Base-by-base conservation (phyloP, 805 yeast species). In the Candida silvatica region DNA sequence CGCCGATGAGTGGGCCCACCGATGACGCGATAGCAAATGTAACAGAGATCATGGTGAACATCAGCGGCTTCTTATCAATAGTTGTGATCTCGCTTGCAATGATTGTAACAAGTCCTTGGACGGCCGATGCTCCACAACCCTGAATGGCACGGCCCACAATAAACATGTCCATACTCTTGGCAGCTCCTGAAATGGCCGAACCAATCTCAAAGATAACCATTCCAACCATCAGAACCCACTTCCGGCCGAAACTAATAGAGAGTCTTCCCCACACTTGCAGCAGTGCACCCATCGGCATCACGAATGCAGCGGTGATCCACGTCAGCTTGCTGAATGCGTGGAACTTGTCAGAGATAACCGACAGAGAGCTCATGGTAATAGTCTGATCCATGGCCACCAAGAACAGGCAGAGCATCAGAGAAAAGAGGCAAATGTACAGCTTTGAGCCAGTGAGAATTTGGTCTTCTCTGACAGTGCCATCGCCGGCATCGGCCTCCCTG, bases 111-210 rank as follows among this genome's bases (percentile, higher is more conserved):
- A 78, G 58, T 2, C 78, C 64, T 41, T 71, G 74, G 29, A 79
- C 68, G n/a, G 81, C 83, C 26, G 84, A 80, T 5, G 80, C 85
- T n/a, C 90, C 90, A 27, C 74, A 49, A 32, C 90, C 92, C 34
- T 77, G 74, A 15, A 81, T 58, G 3, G 76, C 81, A 48, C 94
- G 66, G 1, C 87, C 90, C 3, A 76, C 80, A 35, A 81, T 74
- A 35, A 82, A 52, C 62, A 71, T 67, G 33, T 64, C 58, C 73
- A 80, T 74, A 23, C 65, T 62, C 14, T 45, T 48, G 1, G 86
- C 58, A 2, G 71, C 41, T 1, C 83, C 88, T 32, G 73, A 59
- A 4, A 79, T 55, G 35, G 78, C 59, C 0, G 84, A 77, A 1
- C 88, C 87, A 2, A 67, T 51, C 47, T 74, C 77, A 48, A 80